Percentiles rank a stretch among this genome's conserved stretches.
Evolutionary conservation across 805 yeast genomes (phyloP).

Genomic region (Candida oleophila): DNA sequence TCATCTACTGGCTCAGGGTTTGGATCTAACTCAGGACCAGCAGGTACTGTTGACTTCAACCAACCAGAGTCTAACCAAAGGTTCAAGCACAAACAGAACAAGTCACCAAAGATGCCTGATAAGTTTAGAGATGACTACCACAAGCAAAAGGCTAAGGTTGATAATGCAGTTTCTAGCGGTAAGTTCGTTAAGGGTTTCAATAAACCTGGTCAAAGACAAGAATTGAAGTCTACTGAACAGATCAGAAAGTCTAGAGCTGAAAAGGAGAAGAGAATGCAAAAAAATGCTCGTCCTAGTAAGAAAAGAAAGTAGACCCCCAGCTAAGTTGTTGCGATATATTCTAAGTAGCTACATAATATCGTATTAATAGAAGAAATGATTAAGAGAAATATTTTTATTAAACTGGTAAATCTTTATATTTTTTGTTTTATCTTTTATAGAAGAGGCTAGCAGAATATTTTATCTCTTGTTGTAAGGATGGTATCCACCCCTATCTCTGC

Average conservation of each 20-base stretch:
- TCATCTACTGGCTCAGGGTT: conserved; percentile 57
- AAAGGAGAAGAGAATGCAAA: conserved; percentile 72
- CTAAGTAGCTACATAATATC: too few relatives aligned
- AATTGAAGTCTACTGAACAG: conserved; percentile 66
- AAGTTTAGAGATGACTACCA: conserved; percentile 83
- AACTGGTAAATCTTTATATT: not conserved
- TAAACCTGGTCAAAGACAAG: conserved; percentile 48
- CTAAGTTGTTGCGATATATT: too few relatives aligned
- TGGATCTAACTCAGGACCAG: conserved; percentile 6
- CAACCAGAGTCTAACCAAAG: conserved; percentile 26
- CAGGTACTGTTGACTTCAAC: conserved; percentile 15
- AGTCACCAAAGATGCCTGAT: conserved; percentile 91
- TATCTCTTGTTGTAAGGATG: conserved; percentile 40
- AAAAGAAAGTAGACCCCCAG: conserved; percentile 22
- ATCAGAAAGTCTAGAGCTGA: conserved; percentile 73
- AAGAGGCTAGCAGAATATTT: too few relatives aligned
- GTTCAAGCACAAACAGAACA: conserved; percentile 69
- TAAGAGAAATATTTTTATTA: not conserved
- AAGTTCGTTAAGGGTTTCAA: conserved; percentile 65
- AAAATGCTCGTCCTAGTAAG: conserved; percentile 75
- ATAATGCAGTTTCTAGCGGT: conserved; percentile 77
- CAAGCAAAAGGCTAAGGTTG: conserved; percentile 77
- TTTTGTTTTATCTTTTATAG: too few relatives aligned
- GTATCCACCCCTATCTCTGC: conserved; percentile 28
- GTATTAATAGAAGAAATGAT: too few relatives aligned